Evolutionary conservation across 2,329 filamentous ascomycete species (phyloP).

Genomic region (Pseudofabraea citricarpa): DNA sequence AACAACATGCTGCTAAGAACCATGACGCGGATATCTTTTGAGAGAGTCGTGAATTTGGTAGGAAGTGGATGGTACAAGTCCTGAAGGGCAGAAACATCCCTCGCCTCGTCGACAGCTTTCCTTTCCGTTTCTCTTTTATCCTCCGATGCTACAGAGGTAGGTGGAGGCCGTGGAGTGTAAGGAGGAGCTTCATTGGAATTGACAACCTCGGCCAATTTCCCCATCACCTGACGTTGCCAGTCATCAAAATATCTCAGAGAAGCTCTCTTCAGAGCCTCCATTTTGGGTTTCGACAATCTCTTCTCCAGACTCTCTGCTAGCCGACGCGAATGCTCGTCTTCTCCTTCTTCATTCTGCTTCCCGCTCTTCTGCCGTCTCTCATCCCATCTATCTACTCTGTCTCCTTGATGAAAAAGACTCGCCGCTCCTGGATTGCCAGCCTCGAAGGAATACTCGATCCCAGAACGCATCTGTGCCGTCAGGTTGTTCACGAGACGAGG

Average conservation of each 20-base stretch:
- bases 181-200: slow-evolving; percentile 37
- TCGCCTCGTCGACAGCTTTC: slow-evolving; percentile 25
- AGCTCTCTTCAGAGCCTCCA: slow-evolving; percentile 40
- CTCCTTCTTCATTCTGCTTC: background rate
- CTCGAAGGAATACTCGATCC: slow-evolving; percentile 37
- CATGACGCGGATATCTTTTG: slow-evolving; percentile 53
- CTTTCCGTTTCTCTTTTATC: slow-evolving; percentile 21
- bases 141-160: slow-evolving; percentile 7
- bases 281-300: slow-evolving; percentile 15
- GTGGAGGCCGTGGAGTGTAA: slow-evolving; percentile 14
- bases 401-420: slow-evolving; percentile 3
- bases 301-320: slow-evolving; percentile 17
- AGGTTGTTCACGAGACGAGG: slow-evolving; percentile 47
- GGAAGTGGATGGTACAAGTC: slow-evolving; percentile 48
- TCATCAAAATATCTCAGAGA: slow-evolving; percentile 67
- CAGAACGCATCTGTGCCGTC: slow-evolving; percentile 47
- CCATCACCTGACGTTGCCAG: slow-evolving; percentile 71
- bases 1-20: slow-evolving; percentile 67
- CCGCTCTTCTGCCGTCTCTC: too few species aligned
- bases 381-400: too few species aligned
- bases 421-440: slow-evolving; percentile 3
- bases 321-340: slow-evolving; percentile 11
- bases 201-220: slow-evolving; percentile 64
- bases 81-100: slow-evolving; percentile 42
- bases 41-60: slow-evolving; percentile 50